These are phyloP conservation scores for Hanseniaspora thailandica DNA, from an alignment of 805 yeast species.

Conservation along the genomic window DNA sequence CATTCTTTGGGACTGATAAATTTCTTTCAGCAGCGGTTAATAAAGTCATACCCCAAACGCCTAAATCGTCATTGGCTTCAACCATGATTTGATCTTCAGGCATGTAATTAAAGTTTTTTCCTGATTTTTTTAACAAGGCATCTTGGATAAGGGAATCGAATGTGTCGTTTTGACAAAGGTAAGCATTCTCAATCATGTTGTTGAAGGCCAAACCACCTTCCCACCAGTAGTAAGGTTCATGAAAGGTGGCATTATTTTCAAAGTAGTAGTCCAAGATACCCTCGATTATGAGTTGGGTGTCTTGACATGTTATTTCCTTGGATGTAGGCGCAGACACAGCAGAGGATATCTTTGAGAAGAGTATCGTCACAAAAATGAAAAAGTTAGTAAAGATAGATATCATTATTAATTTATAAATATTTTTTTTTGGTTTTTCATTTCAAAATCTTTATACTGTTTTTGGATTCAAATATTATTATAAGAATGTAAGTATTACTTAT, in stretches of 20 bases:
- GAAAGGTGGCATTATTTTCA: conserved; percentile 56
- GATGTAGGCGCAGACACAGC: not conserved
- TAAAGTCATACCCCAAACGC: conserved; percentile 89
- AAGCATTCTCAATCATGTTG: conserved; percentile 59
- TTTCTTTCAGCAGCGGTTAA: conserved; percentile 87
- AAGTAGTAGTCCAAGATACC: conserved; percentile 61
- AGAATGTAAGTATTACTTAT: no score
- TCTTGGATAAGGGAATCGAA: conserved; percentile 46
- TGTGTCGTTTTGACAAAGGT: conserved; percentile 55
- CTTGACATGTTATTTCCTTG: not conserved
- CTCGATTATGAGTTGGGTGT: conserved; percentile 16
- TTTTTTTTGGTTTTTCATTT: no score
- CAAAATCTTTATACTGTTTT: no score
- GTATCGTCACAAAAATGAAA: not conserved
- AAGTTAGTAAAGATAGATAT: not conserved
- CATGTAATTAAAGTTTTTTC: conserved; percentile 63
- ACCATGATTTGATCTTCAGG: conserved; percentile 81
- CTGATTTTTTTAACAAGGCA: conserved; percentile 57
- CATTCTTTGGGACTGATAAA: conserved; percentile 49
- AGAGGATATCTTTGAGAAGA: not conserved
- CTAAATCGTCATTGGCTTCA: conserved; percentile 97
- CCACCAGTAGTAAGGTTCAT: conserved; percentile 77
- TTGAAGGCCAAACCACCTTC: conserved; percentile 74
- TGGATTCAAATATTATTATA: no score
- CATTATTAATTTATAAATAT: not conserved